Percentiles rank a stretch among this genome's conserved stretches.
Evolutionary conservation across 805 yeast genomes (phyloP).

Genomic region (Starmerella kuoi): DNA sequence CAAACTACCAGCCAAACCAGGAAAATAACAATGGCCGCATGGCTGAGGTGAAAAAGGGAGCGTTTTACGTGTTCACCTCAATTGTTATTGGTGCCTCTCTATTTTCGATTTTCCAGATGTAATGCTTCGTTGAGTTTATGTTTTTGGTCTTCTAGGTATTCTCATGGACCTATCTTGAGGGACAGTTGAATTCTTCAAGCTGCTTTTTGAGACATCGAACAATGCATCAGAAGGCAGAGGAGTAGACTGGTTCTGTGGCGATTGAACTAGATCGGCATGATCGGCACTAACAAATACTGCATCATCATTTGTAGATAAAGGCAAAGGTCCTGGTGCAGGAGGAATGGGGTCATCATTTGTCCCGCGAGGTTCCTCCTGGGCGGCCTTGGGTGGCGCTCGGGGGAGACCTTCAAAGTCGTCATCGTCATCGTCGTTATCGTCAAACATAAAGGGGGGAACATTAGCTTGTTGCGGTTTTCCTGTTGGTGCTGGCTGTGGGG

Average conservation of each 20-base stretch:
- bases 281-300: conserved; percentile 17
- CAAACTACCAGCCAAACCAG: no score
- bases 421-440: conserved; percentile 6
- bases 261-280: conserved; percentile 9
- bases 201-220: conserved; percentile 11
- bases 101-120: conserved; percentile 10
- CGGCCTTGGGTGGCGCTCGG: neutral
- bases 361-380: neutral
- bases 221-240: conserved; percentile 11
- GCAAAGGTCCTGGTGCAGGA: neutral
- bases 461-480: neutral
- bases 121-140: neutral
- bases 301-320: conserved; percentile 1
- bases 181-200: conserved; percentile 1
- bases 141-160: conserved; percentile 2
- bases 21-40: no score
- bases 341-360: neutral
- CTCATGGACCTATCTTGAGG: conserved; percentile 14
- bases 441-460: neutral
- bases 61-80: conserved; percentile 9
- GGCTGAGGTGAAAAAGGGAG: neutral
- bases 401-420: conserved; percentile 1
- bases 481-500: neutral
- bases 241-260: conserved; percentile 4
- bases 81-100: conserved; percentile 18